Base-by-base conservation (phyloP, 305 asterid species). In the Withania somnifera region DNA sequence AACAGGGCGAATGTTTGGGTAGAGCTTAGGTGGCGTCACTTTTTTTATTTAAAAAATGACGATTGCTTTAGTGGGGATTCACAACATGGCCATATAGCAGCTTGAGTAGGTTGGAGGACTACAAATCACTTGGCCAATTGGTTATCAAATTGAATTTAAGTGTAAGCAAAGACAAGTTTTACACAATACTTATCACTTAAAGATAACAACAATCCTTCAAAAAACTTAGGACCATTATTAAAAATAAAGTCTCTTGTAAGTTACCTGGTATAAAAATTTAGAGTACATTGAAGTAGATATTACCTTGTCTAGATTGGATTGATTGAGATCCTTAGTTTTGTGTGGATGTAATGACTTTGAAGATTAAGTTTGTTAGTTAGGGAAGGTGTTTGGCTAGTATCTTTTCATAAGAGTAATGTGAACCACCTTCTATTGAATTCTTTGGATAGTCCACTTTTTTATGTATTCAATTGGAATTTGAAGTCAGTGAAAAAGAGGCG, bases 21-120 rank as follows among this genome's bases (percentile, higher is more conserved):
- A 58, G 67, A 60, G 36, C 80, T 75, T 50, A 75, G 80, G 47
- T 75, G 80, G 63, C 66, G 53, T 20, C 19, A 63, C 45, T 17
- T 13, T 56, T n/a, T 63, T 7, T 2, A 60, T 3, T 32, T 79
- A 45, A 28, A 79, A 64, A n/a, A 26, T 82, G 84, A 50, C 50
- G 2, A 34, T 50, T 45, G 26, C 78, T 32, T 82, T 77, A 66
- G 51, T 56, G 78, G 40, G 19, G 20, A 78, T 78, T 63, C n/a
- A 83, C 19, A 78, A 83, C 85, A 79, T 83, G 85, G 77, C 28
- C n/a, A 19, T 58, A 28, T 63, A 47, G 58, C 81, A 7, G 47
- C 19, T 57, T 82, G 7, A 47, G 32, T 30, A 7, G 77, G 47
- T 57, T 38, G 11, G 45, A 24, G 75, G 51, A 28, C 19, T 61